Conservation (phyloP, 1,284 basidiomycete genomes). For the Cutaneotrichosporon cutaneum region DNA sequence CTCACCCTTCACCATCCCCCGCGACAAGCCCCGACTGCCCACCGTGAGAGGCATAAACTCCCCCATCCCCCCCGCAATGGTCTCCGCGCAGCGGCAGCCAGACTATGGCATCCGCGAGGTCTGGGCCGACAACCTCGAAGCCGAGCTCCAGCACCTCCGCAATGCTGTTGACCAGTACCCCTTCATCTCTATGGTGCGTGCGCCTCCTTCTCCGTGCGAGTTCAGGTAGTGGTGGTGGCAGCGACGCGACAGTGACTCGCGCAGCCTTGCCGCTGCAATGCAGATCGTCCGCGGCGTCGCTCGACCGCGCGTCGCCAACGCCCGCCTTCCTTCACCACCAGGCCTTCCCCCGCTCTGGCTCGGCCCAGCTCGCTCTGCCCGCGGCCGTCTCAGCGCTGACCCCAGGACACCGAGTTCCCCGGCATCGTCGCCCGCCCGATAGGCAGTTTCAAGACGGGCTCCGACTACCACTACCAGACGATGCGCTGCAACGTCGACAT, state of each 20-base stretch:
- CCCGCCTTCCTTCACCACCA: background rate
- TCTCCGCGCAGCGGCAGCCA: slow-evolving; percentile 24
- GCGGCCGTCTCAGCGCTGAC: too few relatives aligned
- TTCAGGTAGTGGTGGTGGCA: background rate
- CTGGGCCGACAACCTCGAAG: slow-evolving; percentile 90
- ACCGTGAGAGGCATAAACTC: background rate
- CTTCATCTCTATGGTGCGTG: slow-evolving; percentile 86
- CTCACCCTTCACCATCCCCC: background rate
- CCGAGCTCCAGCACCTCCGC: slow-evolving; percentile 84
- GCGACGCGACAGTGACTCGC: background rate
- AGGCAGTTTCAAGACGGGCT: slow-evolving; percentile 91
- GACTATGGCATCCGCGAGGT: slow-evolving; percentile 58
- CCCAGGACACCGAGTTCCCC: slow-evolving; percentile 95
- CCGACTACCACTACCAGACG: slow-evolving; percentile 99
- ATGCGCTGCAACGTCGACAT: slow-evolving; percentile 99
- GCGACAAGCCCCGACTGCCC: too few relatives aligned
- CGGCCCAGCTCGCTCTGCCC: background rate
- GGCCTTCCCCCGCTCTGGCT: too few relatives aligned
- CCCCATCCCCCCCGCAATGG: slow-evolving; percentile 6
- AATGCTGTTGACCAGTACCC: slow-evolving; percentile 86
- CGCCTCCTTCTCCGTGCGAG: background rate
- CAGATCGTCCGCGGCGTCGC: background rate
- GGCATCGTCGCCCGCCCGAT: slow-evolving; percentile 97
- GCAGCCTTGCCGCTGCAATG: background rate
- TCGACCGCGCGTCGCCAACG: too few relatives aligned